These are phyloP conservation scores for Hydnomerulius pinastri DNA, from an alignment of 768 basidiomycete species.

Conservation along the genomic window DNA sequence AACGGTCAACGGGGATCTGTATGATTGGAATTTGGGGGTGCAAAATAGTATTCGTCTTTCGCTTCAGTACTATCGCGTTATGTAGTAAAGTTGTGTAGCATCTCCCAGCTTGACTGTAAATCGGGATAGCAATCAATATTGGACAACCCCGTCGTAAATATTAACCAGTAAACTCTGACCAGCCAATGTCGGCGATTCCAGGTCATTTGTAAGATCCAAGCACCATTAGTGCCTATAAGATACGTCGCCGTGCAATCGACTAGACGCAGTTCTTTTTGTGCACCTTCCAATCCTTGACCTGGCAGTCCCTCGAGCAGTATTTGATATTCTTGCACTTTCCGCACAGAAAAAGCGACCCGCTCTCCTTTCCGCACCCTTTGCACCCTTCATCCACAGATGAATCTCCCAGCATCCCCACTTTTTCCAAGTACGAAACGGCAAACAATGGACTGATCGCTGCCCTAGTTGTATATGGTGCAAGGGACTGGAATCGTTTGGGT, in stretches of 20 bases:
- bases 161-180: too few relatives aligned
- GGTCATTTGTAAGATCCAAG: too few relatives aligned
- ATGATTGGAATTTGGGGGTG: too few relatives aligned
- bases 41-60: too few relatives aligned
- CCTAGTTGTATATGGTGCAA: slow-evolving; percentile 49
- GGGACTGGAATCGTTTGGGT: slow-evolving; percentile 35
- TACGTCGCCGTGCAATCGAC: neutral
- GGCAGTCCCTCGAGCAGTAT: slow-evolving; percentile 49
- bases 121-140: too few relatives aligned
- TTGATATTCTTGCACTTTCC: slow-evolving; percentile 37
- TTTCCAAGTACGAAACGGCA: slow-evolving; percentile 50
- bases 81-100: too few relatives aligned
- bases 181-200: too few relatives aligned
- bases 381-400: slow-evolving; percentile 9
- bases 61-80: too few relatives aligned
- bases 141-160: too few relatives aligned
- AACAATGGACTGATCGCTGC: slow-evolving; percentile 57
- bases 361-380: slow-evolving; percentile 22
- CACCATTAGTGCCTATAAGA: neutral
- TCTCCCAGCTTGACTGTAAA: too few relatives aligned
- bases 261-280: slow-evolving; percentile 41
- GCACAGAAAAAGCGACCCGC: slow-evolving; percentile 31
- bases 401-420: slow-evolving; percentile 21
- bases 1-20: too few relatives aligned
- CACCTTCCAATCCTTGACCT: slow-evolving; percentile 47